Evolutionary conservation across 768 basidiomycete genomes (phyloP).

Genomic region (Coprinopsis sp.): DNA sequence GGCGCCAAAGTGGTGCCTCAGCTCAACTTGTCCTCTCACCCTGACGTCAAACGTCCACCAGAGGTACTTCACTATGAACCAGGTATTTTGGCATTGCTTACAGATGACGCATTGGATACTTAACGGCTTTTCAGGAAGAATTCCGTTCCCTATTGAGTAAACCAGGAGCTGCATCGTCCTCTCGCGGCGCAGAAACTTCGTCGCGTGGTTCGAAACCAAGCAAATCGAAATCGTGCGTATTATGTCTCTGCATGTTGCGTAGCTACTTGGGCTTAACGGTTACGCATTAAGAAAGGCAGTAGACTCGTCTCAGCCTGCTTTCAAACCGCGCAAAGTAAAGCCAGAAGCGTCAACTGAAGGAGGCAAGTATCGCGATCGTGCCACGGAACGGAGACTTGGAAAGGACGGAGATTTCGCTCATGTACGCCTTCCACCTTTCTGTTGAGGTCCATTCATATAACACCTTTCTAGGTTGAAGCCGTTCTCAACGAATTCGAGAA

Average conservation of each 20-base stretch:
- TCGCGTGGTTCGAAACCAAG: no score
- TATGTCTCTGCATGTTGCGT: neutral
- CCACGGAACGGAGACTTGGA: slow-evolving; percentile 66
- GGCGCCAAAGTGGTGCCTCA: no score
- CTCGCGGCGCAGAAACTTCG: no score
- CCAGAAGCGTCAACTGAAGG: slow-evolving; percentile 29
- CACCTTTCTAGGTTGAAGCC: slow-evolving; percentile 58
- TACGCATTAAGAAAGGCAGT: slow-evolving; percentile 36
- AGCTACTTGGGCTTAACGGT: neutral
- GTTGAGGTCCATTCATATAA: neutral
- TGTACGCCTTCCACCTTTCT: slow-evolving; percentile 29
- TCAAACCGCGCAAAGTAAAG: slow-evolving; percentile 81
- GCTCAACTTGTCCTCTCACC: no score
- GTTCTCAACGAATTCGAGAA: slow-evolving; percentile 79
- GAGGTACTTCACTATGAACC: no score
- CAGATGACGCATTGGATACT: no score
- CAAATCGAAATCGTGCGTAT: neutral
- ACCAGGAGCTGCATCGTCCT: neutral
- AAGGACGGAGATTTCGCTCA: slow-evolving; percentile 69
- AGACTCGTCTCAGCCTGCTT: slow-evolving; percentile 54
- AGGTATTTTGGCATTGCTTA: no score
- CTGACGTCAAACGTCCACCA: no score
- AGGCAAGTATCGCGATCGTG: slow-evolving; percentile 66
- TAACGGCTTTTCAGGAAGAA: neutral
- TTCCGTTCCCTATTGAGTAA: neutral